These are phyloP conservation scores for Aurinia saxatilis DNA, from an alignment of 345 rosid genomes.

Conservation along the genomic window DNA sequence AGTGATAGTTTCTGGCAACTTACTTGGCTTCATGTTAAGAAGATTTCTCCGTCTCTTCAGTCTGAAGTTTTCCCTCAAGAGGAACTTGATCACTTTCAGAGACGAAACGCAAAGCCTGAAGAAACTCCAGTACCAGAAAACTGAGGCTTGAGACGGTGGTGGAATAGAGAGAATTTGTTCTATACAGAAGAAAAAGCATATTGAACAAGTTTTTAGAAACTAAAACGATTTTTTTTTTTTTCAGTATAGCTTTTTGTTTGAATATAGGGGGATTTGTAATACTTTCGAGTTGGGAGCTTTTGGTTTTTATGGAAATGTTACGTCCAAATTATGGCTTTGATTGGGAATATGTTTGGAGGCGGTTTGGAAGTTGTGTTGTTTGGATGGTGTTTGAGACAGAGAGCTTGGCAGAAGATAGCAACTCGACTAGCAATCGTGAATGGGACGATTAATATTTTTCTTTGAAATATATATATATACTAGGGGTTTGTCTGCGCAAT, in stretches of 20 bases:
- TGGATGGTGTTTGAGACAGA: too few relatives aligned
- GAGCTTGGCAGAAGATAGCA: too few relatives aligned
- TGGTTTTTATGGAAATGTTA: background rate
- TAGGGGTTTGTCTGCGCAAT: too few relatives aligned
- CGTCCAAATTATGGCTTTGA: slow-evolving; percentile 1
- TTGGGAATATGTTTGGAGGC: background rate
- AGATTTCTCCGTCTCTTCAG: slow-evolving; percentile 48
- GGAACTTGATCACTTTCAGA: slow-evolving; percentile 43
- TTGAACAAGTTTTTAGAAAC: background rate
- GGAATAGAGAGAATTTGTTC: slow-evolving; percentile 8
- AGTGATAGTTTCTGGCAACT: slow-evolving; percentile 70
- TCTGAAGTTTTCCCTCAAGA: slow-evolving; percentile 52
- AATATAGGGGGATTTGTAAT: background rate
- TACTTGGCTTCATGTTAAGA: slow-evolving; percentile 66
- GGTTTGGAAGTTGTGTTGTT: too few relatives aligned
- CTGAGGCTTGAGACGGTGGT: slow-evolving; percentile 1
- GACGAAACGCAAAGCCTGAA: slow-evolving; percentile 29
- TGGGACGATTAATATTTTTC: too few relatives aligned
- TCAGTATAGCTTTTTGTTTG: slow-evolving; percentile 28
- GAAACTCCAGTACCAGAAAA: slow-evolving; percentile 20
- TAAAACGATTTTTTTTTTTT: background rate
- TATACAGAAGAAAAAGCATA: slow-evolving; percentile 19
- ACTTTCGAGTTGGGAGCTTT: slow-evolving; percentile 6
- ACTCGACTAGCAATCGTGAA: too few relatives aligned
- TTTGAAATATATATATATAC: too few relatives aligned